Base-by-base conservation (phyloP, 352 stramenopile species). In the Phytophthora palmivora region DNA sequence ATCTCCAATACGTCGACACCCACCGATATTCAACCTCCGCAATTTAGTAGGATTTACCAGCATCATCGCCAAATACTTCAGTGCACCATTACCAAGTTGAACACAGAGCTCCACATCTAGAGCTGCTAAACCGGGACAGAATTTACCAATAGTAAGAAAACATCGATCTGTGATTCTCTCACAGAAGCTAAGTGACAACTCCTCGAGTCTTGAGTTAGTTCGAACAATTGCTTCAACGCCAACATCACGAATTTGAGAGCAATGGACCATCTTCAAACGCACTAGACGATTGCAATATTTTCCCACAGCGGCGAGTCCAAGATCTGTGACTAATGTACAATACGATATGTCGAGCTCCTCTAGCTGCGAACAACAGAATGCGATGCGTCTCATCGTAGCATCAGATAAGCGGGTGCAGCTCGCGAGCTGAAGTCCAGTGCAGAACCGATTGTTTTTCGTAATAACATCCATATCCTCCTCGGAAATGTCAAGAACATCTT, bases 331-430 rank as follows among this genome's bases (percentile, higher is more conserved):
- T 34, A 72, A 53, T 1, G 57, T 62, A 43, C 85, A 92, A n/a
- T 83, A 79, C 4, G 86, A 88, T 0, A 97, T 44, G 41, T 97
- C 87, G 1, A 98, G 72, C 3, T 77, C 43, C 48, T 96, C 87
- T 1, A 98, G 66, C 12, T 91, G 80, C 1, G 66, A 66, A 46
- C 84, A 95, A 33, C 70, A 74, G 41, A 78, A 21, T 6, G 62
- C 70, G 4, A 87, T 64, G 0, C 64, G 67, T 28, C 70, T 62
- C 41, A 95, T 65, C 0, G 76, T 59, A 5, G 68, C 39, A 30
- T 92, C 81, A 0, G 64, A 76, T 4, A 95, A 22, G 0, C 43
- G 7, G 4, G 49, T 36, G 43, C 86, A 95, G 2, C 60, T 42
- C 26, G 65, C 52, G 16, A 93, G 63, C 9, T 64, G 28, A 22